A percentile compares a stretch with the other conserved stretches of the same genome.
Conservation (phyloP, 805 yeast genomes). For the Nakazawaea wickerhamii region DNA sequence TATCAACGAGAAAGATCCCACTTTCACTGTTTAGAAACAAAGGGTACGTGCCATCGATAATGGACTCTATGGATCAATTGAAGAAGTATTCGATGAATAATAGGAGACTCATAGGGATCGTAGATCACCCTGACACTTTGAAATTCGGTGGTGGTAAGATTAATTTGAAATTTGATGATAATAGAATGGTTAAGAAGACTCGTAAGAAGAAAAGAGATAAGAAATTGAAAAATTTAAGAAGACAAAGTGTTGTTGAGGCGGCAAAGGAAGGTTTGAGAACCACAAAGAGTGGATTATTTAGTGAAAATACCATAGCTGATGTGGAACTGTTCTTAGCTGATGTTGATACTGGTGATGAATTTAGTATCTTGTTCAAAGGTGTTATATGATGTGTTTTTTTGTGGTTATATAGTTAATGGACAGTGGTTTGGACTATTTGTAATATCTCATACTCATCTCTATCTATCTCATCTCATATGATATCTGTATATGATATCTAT, state of each 20-base stretch:
- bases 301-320: slow-evolving; percentile 67
- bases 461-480: too few species aligned
- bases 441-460: not conserved
- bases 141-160: not conserved
- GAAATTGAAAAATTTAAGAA: slow-evolving; percentile 36
- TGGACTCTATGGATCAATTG: slow-evolving; percentile 9
- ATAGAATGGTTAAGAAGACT: slow-evolving; percentile 20
- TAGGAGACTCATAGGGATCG: slow-evolving; percentile 1
- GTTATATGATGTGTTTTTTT: slow-evolving; percentile 10
- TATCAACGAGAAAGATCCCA: slow-evolving; percentile 47
- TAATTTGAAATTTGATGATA: slow-evolving; percentile 1
- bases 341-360: slow-evolving; percentile 36
- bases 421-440: not conserved
- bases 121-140: not conserved
- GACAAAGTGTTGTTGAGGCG: slow-evolving; percentile 70
- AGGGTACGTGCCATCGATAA: slow-evolving; percentile 32
- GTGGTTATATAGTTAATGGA: not conserved
- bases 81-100: slow-evolving; percentile 2
- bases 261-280: slow-evolving; percentile 70
- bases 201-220: slow-evolving; percentile 28
- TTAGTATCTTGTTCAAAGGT: slow-evolving; percentile 30
- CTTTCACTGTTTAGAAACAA: slow-evolving; percentile 88
- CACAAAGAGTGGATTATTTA: slow-evolving; percentile 71
- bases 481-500: too few species aligned
- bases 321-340: slow-evolving; percentile 67